Evolutionary conservation across 352 stramenopile species (phyloP).

Genomic region (Pythium grandisporangium): DNA sequence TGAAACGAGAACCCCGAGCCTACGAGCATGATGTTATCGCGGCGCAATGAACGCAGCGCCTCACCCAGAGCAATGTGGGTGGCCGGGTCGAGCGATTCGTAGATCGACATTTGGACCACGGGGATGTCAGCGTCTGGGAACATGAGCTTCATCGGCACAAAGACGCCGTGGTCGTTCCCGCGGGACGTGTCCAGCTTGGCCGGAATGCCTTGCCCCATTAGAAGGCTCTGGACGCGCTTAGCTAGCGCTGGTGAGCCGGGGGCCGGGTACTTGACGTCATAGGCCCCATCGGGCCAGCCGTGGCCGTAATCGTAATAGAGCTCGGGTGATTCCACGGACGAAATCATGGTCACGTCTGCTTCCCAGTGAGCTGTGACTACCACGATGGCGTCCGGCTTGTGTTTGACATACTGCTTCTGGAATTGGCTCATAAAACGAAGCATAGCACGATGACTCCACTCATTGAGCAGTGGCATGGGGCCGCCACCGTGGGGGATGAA

Average conservation of each 20-base stretch:
- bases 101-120: conserved; percentile 78
- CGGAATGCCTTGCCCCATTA: conserved; percentile 47
- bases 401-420: conserved; percentile 5
- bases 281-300: conserved; percentile 75
- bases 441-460: conserved; percentile 15
- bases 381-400: conserved; percentile 46
- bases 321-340: conserved; percentile 26
- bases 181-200: conserved; percentile 33
- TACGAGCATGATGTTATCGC: conserved; percentile 76
- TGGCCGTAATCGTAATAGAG: conserved; percentile 89
- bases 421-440: conserved; percentile 26
- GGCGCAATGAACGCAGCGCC: conserved; percentile 42
- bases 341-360: conserved; percentile 44
- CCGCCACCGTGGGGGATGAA: conserved; percentile 27
- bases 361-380: conserved; percentile 87
- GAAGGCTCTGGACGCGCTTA: conserved; percentile 39
- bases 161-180: conserved; percentile 86
- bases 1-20: conserved; percentile 46
- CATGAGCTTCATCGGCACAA: conserved; percentile 84
- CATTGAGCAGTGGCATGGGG: conserved; percentile 39
- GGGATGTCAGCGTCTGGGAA: conserved; percentile 78
- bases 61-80: conserved; percentile 62
- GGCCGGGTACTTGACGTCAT: conserved; percentile 70
- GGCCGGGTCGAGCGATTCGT: conserved; percentile 33
- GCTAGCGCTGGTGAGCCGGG: conserved; percentile 60